phyloP scores from a whole-genome alignment of 179 eudicot species.

The Dionaea muscipula region DNA sequence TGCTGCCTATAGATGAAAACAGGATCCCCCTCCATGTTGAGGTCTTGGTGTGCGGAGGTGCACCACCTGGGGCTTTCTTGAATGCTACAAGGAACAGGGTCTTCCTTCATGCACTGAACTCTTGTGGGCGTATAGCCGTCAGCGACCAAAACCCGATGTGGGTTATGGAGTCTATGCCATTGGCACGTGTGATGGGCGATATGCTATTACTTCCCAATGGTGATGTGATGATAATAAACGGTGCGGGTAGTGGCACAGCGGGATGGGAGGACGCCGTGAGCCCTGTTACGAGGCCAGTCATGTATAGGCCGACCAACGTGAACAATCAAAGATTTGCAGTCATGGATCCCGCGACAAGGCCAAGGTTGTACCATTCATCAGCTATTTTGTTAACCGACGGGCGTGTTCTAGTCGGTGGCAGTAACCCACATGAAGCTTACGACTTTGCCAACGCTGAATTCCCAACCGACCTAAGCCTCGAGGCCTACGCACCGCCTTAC shows the following conservation, averaged over 20 bases:
- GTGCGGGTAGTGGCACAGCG: constrained; percentile 60
- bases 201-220: constrained; percentile 61
- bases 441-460: constrained; percentile 46
- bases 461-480: constrained; percentile 71
- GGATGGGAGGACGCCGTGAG: constrained; percentile 58
- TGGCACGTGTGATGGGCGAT: constrained; percentile 70
- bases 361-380: constrained; percentile 66
- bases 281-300: constrained; percentile 47
- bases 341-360: constrained; percentile 35
- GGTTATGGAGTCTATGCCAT: constrained; percentile 65
- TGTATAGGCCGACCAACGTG: constrained; percentile 26
- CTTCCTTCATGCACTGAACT: constrained; percentile 31
- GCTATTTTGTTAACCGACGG: constrained; percentile 53
- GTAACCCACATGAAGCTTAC: constrained; percentile 61
- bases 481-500: constrained; percentile 68
- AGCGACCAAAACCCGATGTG: constrained; percentile 41
- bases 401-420: constrained; percentile 70
- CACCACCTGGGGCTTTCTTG: constrained; percentile 27
- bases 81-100: constrained; percentile 17
- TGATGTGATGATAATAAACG: constrained; percentile 50
- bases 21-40: constrained; percentile 19
- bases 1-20: constrained; percentile 55
- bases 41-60: constrained; percentile 69
- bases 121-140: constrained; percentile 48
- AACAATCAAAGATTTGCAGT: constrained; percentile 23